Percentiles rank a stretch among this genome's conserved stretches.
phyloP scores from a whole-genome alignment of 441 rosid species.

The Pelargonium cotyledonis region DNA sequence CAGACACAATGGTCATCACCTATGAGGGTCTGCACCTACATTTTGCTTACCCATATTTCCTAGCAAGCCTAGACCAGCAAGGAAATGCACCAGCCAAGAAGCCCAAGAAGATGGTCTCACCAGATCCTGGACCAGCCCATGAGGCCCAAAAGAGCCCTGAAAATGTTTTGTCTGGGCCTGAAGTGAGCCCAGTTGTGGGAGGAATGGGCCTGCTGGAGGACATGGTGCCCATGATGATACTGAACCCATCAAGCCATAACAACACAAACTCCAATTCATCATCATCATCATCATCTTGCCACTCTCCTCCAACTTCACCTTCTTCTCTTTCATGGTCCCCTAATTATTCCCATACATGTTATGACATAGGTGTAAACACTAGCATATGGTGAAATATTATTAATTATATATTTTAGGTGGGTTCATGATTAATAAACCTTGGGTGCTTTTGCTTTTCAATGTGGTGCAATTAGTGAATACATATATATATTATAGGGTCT shows the following conservation, averaged over 20 bases:
- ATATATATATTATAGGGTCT: background rate
- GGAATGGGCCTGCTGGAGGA: slow-evolving; percentile 68
- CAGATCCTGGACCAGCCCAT: background rate
- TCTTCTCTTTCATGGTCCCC: slow-evolving; percentile 52
- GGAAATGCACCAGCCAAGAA: slow-evolving; percentile 36
- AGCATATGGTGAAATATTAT: background rate
- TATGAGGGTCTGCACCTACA: slow-evolving; percentile 85
- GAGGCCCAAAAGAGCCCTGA: slow-evolving; percentile 7
- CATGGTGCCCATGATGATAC: slow-evolving; percentile 57
- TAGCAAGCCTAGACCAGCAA: slow-evolving; percentile 15
- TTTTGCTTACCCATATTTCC: slow-evolving; percentile 47
- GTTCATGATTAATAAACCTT: background rate
- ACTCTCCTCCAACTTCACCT: slow-evolving; percentile 49
- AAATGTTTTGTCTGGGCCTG: background rate
- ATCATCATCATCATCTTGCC: slow-evolving; percentile 18
- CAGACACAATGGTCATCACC: slow-evolving; percentile 62
- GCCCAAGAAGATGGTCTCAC: slow-evolving; percentile 26
- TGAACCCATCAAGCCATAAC: slow-evolving; percentile 29
- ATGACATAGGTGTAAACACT: slow-evolving; percentile 19
- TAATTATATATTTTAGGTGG: background rate
- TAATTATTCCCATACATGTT: slow-evolving; percentile 23
- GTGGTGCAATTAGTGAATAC: no score
- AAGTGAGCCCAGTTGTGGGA: slow-evolving; percentile 11
- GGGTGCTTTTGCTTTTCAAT: background rate
- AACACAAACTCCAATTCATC: slow-evolving; percentile 25